phyloP scores from a whole-genome alignment of 768 basidiomycete species.

The Cystofilobasidium macerans region DNA sequence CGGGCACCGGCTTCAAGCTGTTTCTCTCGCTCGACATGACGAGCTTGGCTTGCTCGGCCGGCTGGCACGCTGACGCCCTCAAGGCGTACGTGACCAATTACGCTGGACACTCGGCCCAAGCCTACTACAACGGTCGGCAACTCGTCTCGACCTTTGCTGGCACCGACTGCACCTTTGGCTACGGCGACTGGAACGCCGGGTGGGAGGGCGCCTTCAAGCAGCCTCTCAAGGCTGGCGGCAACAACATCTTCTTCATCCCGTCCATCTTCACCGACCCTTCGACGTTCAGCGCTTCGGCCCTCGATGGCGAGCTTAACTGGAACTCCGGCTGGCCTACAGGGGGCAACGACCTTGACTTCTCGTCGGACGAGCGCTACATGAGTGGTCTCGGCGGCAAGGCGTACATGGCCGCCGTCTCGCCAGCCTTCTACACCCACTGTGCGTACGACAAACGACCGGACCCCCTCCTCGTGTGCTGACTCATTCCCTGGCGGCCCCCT shows the following conservation, averaged over 20 bases:
- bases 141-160: constrained; percentile 40
- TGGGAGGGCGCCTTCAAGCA: constrained; percentile 33
- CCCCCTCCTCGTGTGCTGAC: not conserved
- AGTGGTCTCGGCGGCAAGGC: constrained; percentile 31
- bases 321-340: constrained; percentile 64
- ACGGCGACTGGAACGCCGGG: constrained; percentile 29
- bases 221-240: constrained; percentile 20
- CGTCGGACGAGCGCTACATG: constrained; percentile 31
- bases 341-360: constrained; percentile 39
- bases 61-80: constrained; percentile 29
- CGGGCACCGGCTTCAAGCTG: constrained; percentile 20
- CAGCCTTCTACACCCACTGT: not conserved
- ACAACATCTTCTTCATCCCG: constrained; percentile 27
- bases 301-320: constrained; percentile 45
- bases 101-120: constrained; percentile 33
- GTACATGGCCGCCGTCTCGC: constrained; percentile 35
- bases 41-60: constrained; percentile 30
- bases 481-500: not conserved
- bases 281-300: constrained; percentile 26
- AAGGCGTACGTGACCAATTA: constrained; percentile 31
- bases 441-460: too few relatives aligned
- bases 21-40: constrained; percentile 33
- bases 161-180: constrained; percentile 37
- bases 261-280: constrained; percentile 30
- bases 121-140: constrained; percentile 34